Percentiles rank a stretch among this genome's conserved stretches.
Conservation (phyloP, 768 basidiomycete genomes). For the Psilocybe azurescens region DNA sequence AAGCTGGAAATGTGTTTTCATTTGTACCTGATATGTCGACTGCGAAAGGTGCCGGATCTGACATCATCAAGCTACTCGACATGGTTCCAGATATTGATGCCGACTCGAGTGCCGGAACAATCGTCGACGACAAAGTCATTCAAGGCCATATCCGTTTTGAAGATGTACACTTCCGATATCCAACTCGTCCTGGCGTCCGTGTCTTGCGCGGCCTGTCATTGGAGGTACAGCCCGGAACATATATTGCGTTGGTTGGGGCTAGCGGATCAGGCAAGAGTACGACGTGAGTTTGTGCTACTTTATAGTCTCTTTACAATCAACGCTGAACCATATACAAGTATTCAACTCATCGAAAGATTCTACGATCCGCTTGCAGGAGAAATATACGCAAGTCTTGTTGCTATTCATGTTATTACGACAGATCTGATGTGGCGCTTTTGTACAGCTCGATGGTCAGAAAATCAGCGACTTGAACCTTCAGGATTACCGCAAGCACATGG, state of each 20-base stretch:
- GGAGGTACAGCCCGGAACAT: constrained; percentile 76
- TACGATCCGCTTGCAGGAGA: constrained; percentile 80
- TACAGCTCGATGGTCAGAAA: constrained; percentile 72
- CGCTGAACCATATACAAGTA: constrained; percentile 42
- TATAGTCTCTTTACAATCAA: background rate
- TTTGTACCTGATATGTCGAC: constrained; percentile 91
- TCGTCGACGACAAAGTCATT: constrained; percentile 45
- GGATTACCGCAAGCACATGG: constrained; percentile 87
- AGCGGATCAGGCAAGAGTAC: constrained; percentile 86
- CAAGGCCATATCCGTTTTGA: constrained; percentile 77
- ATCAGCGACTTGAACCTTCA: constrained; percentile 81
- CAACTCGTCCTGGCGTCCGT: constrained; percentile 81
- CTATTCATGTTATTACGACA: background rate
- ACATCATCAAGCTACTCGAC: constrained; percentile 81
- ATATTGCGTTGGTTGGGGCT: constrained; percentile 84
- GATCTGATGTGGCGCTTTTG: background rate
- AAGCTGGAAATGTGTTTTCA: constrained; percentile 84
- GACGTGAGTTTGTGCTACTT: constrained; percentile 48
- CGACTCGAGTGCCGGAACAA: constrained; percentile 67
- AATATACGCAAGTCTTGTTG: constrained; percentile 53
- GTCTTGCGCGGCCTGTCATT: constrained; percentile 81
- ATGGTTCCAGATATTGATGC: constrained; percentile 80
- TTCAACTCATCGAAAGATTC: constrained; percentile 84
- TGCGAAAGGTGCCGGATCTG: constrained; percentile 76
- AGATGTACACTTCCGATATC: constrained; percentile 88